These are phyloP conservation scores for Saccharomycopsis capsularis DNA, from an alignment of 805 yeast species.

Conservation along the genomic window DNA sequence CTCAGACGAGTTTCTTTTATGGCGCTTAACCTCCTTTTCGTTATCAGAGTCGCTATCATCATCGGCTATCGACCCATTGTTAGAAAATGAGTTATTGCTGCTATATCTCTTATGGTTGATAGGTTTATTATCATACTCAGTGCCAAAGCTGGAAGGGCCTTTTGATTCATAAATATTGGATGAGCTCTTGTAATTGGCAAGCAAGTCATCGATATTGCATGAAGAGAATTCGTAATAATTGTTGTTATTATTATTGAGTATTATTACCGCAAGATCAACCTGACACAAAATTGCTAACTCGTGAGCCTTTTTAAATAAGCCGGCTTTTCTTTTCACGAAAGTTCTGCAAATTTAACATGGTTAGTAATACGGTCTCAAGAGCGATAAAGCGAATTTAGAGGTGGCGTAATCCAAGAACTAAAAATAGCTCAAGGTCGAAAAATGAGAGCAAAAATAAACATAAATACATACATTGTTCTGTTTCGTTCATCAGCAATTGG, in stretches of 20 bases:
- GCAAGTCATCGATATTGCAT: constrained; percentile 49
- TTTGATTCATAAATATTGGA: constrained; percentile 47
- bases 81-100: constrained; percentile 20
- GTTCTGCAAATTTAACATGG: constrained; percentile 39
- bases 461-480: constrained; percentile 41
- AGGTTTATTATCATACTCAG: constrained; percentile 34
- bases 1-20: constrained; percentile 17
- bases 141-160: constrained; percentile 61
- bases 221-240: constrained; percentile 82
- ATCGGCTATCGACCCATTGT: constrained; percentile 5
- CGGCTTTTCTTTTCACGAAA: constrained; percentile 90
- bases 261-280: constrained; percentile 86
- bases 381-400: too few relatives aligned
- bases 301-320: constrained; percentile 65
- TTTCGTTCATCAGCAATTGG: constrained; percentile 89
- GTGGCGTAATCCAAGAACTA: too few relatives aligned
- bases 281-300: constrained; percentile 79
- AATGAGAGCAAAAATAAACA: neutral
- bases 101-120: constrained; percentile 12
- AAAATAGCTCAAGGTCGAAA: neutral
- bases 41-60: constrained; percentile 17
- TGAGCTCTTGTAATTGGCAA: constrained; percentile 33
- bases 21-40: constrained; percentile 19
- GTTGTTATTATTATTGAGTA: constrained; percentile 68
- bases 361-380: constrained; percentile 4